These are phyloP conservation scores for Cetraspora pellucida DNA, from an alignment of 192 early-diverging fungal genomes.

Conservation along the genomic window DNA sequence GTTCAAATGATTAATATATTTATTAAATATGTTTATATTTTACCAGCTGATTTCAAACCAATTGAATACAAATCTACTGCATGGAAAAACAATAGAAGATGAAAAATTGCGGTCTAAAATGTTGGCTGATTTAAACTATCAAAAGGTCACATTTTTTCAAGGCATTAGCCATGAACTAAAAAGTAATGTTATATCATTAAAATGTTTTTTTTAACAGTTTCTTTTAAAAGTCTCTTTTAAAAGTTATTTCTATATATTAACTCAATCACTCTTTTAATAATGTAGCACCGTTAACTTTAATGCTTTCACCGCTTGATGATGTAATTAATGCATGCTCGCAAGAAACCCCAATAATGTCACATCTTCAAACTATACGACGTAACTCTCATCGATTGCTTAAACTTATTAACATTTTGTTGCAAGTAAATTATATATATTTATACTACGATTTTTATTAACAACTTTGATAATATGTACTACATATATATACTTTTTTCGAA, in stretches of 20 bases:
- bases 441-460: background rate
- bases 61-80: conserved; percentile 33
- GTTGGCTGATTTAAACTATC: conserved; percentile 40
- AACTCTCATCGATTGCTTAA: conserved; percentile 57
- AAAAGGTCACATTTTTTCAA: conserved; percentile 50
- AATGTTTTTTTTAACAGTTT: background rate
- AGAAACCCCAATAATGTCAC: conserved; percentile 29
- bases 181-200: conserved; percentile 39
- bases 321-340: conserved; percentile 38
- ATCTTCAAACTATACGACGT: conserved; percentile 48
- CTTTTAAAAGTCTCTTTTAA: too few species aligned
- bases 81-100: conserved; percentile 43
- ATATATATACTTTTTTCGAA: background rate
- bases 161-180: conserved; percentile 49
- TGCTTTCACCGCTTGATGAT: conserved; percentile 57
- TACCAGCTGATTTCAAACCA: conserved; percentile 39
- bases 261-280: background rate
- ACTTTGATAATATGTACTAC: background rate
- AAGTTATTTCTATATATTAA: background rate
- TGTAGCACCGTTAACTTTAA: conserved; percentile 55
- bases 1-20: background rate
- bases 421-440: background rate
- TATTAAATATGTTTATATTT: conserved; percentile 19
- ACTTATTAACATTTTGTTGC: conserved; percentile 57
- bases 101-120: conserved; percentile 41